These are phyloP conservation scores for Hymenoscyphus scutula DNA, from an alignment of 2,329 filamentous ascomycete genomes.

Conservation along the genomic window DNA sequence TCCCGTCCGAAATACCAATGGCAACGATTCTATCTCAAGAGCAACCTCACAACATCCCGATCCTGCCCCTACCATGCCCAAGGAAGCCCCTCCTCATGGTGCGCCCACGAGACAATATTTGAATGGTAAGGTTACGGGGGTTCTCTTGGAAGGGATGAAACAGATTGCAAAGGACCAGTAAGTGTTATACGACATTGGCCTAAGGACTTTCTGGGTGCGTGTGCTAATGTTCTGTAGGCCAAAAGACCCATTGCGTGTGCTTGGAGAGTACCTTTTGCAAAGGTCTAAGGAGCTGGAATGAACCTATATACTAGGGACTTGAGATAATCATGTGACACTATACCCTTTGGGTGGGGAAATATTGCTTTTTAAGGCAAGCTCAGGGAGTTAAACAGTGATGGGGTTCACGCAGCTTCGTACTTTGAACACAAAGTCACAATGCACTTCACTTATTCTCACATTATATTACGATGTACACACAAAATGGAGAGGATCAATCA, in stretches of 20 bases:
- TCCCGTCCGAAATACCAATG: constrained; percentile 41
- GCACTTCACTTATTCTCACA: background rate
- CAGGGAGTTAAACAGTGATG: background rate
- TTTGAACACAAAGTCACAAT: background rate
- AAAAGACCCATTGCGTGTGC: constrained; percentile 62
- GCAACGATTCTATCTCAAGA: constrained; percentile 47
- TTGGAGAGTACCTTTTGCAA: constrained; percentile 70
- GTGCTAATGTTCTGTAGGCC: constrained; percentile 46
- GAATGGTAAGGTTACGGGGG: constrained; percentile 67
- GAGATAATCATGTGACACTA: constrained; percentile 12
- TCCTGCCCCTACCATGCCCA: constrained; percentile 50
- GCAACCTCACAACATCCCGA: constrained; percentile 58
- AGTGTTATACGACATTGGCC: constrained; percentile 37
- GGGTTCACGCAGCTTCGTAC: background rate
- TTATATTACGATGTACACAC: background rate
- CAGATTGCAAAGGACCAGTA: constrained; percentile 68
- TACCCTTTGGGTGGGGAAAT: background rate
- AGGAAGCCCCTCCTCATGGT: constrained; percentile 61
- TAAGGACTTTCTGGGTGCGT: background rate
- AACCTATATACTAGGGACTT: constrained; percentile 11
- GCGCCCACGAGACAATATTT: constrained; percentile 69
- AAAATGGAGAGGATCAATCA: background rate
- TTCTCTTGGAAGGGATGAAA: constrained; percentile 74
- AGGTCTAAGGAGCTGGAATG: constrained; percentile 63
- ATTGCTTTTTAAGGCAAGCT: background rate